A percentile compares a stretch with the other conserved stretches of the same genome.
These are phyloP conservation scores for Populus ilicifolia DNA, from an alignment of 345 rosid species.

Conservation along the genomic window DNA sequence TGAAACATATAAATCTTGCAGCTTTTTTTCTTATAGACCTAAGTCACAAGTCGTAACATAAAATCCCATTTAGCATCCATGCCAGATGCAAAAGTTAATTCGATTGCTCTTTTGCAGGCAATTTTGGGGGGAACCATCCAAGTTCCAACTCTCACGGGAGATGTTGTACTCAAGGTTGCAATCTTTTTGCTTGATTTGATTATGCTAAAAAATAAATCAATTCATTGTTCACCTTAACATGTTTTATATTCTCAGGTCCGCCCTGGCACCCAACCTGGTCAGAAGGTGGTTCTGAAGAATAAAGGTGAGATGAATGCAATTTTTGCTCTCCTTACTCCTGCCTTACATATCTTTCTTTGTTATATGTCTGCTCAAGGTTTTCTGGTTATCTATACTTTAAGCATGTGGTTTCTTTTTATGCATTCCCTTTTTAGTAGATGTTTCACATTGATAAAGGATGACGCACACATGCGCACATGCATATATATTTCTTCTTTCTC, in stretches of 20 bases:
- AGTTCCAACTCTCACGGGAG: conserved; percentile 97
- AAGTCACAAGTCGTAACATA: not conserved
- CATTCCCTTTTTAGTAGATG: not conserved
- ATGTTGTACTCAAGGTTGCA: conserved; percentile 86
- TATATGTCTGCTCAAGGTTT: not conserved
- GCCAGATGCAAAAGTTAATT: not conserved
- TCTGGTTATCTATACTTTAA: not conserved
- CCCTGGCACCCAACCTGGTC: conserved; percentile 96
- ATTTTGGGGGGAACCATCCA: conserved; percentile 93
- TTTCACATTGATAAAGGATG: not conserved
- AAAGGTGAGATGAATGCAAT: conserved; percentile 60
- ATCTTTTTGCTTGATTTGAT: not conserved
- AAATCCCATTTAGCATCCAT: not conserved
- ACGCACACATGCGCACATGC: no score
- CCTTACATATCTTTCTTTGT: not conserved
- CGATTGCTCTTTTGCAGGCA: conserved; percentile 54
- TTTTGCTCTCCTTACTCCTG: not conserved
- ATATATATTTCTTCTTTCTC: no score
- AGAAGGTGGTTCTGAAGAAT: conserved; percentile 91
- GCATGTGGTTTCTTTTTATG: not conserved
- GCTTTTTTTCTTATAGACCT: not conserved
- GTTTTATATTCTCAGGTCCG: conserved; percentile 55
- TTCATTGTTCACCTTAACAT: not conserved
- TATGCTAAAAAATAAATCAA: not conserved
- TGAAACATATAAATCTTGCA: not conserved